Evolutionary conservation across 257 asterid genomes (phyloP).

Genomic region (Ilex asprella): DNA sequence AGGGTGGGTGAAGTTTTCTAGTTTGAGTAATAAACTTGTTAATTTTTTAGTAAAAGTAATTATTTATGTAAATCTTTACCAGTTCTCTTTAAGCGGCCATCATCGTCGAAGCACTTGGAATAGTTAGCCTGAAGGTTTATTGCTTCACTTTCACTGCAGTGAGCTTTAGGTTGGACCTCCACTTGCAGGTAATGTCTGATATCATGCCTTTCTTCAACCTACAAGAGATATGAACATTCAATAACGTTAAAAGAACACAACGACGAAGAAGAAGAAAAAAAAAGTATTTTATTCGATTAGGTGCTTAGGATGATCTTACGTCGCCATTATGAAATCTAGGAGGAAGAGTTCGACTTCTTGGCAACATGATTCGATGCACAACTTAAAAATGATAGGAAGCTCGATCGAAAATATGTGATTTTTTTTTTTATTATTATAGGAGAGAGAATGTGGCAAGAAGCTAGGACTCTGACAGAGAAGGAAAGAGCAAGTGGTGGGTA

Average conservation of each 20-base stretch:
- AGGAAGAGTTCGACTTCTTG: conserved; percentile 38
- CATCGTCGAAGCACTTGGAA: conserved; percentile 39
- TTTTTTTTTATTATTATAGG: too few relatives aligned
- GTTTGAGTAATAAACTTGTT: neutral
- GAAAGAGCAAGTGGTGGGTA: neutral
- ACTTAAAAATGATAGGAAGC: neutral
- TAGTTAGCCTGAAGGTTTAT: conserved; percentile 26
- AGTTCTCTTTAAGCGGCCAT: conserved; percentile 36
- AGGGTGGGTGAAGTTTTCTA: neutral
- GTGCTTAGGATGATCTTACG: conserved; percentile 6
- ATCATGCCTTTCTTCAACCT: conserved; percentile 35
- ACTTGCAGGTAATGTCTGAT: conserved; percentile 28
- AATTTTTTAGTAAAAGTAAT: neutral
- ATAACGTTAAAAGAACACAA: too few relatives aligned
- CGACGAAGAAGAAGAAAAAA: neutral
- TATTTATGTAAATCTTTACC: conserved; percentile 7
- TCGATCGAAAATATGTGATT: too few relatives aligned
- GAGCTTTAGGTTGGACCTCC: conserved; percentile 25
- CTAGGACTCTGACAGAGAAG: too few relatives aligned
- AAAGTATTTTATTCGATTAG: neutral
- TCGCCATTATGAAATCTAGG: conserved; percentile 26
- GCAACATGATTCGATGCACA: conserved; percentile 13
- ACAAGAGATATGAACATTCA: neutral
- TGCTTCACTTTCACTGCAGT: conserved; percentile 15
- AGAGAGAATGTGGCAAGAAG: too few relatives aligned